Evolutionary conservation across 108 stramenopile genomes (phyloP).

Genomic region (Thalassiosira profunda): DNA sequence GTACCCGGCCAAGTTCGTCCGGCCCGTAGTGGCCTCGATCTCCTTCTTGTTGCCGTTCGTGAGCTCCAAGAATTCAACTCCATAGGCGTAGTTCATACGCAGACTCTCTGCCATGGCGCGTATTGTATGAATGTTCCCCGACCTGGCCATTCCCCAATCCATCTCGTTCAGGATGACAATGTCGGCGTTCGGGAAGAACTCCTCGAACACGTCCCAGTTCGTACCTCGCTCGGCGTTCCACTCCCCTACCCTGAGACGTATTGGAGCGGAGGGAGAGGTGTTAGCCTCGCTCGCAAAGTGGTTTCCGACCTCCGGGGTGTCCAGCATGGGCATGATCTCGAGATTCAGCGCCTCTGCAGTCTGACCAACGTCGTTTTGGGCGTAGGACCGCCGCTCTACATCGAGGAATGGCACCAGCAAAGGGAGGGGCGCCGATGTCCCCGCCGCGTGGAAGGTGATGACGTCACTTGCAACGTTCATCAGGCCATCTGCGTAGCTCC

Average conservation of each 20-base stretch:
- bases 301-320: background rate
- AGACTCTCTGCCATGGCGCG: constrained; percentile 7
- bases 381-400: constrained; percentile 5
- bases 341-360: constrained; percentile 3
- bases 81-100: constrained; percentile 26
- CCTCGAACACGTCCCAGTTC: constrained; percentile 12
- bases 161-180: constrained; percentile 22
- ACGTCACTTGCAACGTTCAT: background rate
- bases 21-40: constrained; percentile 7
- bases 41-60: constrained; percentile 12
- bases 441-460: background rate
- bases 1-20: constrained; percentile 4
- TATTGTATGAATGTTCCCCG: constrained; percentile 1
- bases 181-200: constrained; percentile 9
- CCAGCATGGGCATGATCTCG: constrained; percentile 8
- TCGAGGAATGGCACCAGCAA: background rate
- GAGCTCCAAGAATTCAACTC: constrained; percentile 24
- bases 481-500: constrained; percentile 17
- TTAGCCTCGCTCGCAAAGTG: background rate
- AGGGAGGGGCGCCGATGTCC: background rate
- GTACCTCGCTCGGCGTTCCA: constrained; percentile 25
- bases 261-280: background rate
- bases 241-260: background rate
- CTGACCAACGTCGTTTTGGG: background rate
- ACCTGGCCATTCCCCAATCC: constrained; percentile 23